Percentiles rank a stretch among this genome's conserved stretches.
Conservation (phyloP, 768 basidiomycete genomes). For the Collybiopsis confluens region DNA sequence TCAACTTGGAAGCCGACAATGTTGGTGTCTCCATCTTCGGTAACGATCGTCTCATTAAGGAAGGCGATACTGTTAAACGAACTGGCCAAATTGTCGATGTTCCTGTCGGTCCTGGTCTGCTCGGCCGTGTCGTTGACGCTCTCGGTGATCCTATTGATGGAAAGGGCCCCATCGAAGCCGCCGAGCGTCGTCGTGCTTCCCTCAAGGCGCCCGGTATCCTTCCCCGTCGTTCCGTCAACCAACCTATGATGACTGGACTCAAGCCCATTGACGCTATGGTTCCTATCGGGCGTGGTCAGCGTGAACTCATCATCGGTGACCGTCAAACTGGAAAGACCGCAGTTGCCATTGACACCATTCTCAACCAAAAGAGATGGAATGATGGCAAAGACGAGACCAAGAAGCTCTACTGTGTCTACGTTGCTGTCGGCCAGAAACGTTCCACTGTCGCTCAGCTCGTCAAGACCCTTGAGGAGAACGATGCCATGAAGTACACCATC, state of each 20-base stretch:
- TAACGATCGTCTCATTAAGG: slow-evolving; percentile 97
- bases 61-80: slow-evolving; percentile 99
- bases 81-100: slow-evolving; percentile 99
- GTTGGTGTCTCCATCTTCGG: slow-evolving; percentile 99
- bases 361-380: slow-evolving; percentile 99
- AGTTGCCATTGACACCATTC: slow-evolving; percentile 99
- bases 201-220: slow-evolving; percentile 99
- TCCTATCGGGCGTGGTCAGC: slow-evolving; percentile 99
- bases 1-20: slow-evolving; percentile 99
- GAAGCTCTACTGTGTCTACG: slow-evolving; percentile 99
- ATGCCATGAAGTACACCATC: slow-evolving; percentile 99
- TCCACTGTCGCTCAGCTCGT: slow-evolving; percentile 99
- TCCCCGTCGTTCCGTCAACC: slow-evolving; percentile 98
- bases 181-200: slow-evolving; percentile 94
- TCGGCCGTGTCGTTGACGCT: slow-evolving; percentile 99
- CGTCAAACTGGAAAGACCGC: slow-evolving; percentile 99
- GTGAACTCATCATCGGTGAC: slow-evolving; percentile 99
- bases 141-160: slow-evolving; percentile 99
- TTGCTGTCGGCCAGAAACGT: slow-evolving; percentile 98
- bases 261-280: slow-evolving; percentile 99
- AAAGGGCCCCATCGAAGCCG: slow-evolving; percentile 93
- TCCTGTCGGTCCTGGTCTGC: slow-evolving; percentile 93
- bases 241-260: slow-evolving; percentile 99
- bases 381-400: slow-evolving; percentile 94
- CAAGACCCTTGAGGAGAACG: slow-evolving; percentile 99